phyloP scores from a whole-genome alignment of 805 yeast species.

The Lachancea mirantina region DNA sequence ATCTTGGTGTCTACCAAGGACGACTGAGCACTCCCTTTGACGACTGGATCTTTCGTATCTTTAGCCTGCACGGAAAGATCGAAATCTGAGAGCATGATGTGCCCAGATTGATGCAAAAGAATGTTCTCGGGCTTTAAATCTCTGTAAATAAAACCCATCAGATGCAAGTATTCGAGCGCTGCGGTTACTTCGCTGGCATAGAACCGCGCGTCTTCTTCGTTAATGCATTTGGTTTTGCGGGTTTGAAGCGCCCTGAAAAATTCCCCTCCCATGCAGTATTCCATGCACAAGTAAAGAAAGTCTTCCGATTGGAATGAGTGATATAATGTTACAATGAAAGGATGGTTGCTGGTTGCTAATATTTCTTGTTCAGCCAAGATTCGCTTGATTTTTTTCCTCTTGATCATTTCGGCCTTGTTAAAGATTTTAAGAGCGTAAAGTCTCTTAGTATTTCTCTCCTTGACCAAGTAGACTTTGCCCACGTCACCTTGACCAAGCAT shows the following conservation, averaged over 20 bases:
- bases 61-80: conserved; percentile 88
- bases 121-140: conserved; percentile 97
- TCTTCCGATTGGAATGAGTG: conserved; percentile 96
- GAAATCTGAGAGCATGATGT: conserved; percentile 94
- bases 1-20: conserved; percentile 74
- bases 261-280: conserved; percentile 99
- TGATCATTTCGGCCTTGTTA: conserved; percentile 87
- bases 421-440: conserved; percentile 90
- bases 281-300: conserved; percentile 90
- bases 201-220: conserved; percentile 84
- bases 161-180: conserved; percentile 88
- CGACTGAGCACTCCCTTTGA: conserved; percentile 28
- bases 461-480: conserved; percentile 89
- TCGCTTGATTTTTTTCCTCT: conserved; percentile 88
- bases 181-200: conserved; percentile 97
- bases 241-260: conserved; percentile 94
- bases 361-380: conserved; percentile 96
- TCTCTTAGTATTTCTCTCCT: conserved; percentile 66
- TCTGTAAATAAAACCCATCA: conserved; percentile 95
- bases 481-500: conserved; percentile 97
- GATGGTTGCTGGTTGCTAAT: conserved; percentile 90
- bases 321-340: conserved; percentile 91
- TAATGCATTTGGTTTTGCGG: conserved; percentile 73
- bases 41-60: conserved; percentile 60
- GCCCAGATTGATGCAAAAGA: conserved; percentile 91